Evolutionary conservation across 768 basidiomycete genomes (phyloP), one percentile per base, ranked within the genome.

Genomic region (Hypsizygus marmoreus): DNA sequence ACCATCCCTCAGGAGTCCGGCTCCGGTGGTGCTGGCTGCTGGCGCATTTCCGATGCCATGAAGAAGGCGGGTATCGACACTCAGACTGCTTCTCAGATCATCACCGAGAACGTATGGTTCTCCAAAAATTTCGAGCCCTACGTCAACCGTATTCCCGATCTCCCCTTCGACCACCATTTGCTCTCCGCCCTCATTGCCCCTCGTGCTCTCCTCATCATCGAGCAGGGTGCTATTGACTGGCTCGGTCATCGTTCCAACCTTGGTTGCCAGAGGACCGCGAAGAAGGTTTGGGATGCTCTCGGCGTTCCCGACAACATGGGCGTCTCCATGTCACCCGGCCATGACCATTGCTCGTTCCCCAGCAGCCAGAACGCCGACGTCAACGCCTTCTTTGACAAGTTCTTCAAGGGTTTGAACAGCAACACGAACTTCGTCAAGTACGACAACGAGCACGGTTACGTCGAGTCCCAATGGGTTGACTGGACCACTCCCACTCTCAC

Each of bases 1-100:
- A 81, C 79, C 12, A 75, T 81, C 47, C 75, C 79, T 7, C 81
- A 81, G 59, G 80, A 81, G 59, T 81, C 79, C 11, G 80, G 81
- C 13, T 77, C 77, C 10, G 80, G 81, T 32, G 80, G 81, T 4
- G 73, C 71, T 26, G 74, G 72, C n/a, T 76, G 75, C 64, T 82
- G 81, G 80, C 72, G 80, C 28, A 61, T 82, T 41, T 80, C 78
- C n/a, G 70, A 75, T 50, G 71, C 55, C 39, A 70, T 77, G 67
- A 57, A 70, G 50, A 51, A 57, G 19, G 56, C 52, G 12, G 79
- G 79, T 1, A 60, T 62, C 13, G 55, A 50, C 33, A 75, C 75
- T 4, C 81, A 82, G 63, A 77, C 77, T 4, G 78, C 80, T 6
- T 65, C 68, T 2, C 74, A 81, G 59, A 81, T 81, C 53, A 73